phyloP scores from a whole-genome alignment of 371 early-diverging fungal genomes.

The Mortierella sp. region DNA sequence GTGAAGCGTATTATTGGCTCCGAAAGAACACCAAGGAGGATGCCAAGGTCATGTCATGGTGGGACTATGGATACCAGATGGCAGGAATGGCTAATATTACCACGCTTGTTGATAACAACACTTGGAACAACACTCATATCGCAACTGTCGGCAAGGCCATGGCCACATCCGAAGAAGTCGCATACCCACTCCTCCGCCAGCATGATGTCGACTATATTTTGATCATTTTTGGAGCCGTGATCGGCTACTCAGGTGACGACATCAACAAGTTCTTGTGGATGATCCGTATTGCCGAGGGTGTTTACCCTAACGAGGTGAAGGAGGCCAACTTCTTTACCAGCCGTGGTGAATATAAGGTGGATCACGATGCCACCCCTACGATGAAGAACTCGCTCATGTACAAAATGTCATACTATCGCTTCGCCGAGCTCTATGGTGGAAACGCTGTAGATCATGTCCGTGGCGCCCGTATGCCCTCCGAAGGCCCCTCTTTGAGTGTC shows the following conservation, averaged over 20 bases:
- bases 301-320: conserved; percentile 93
- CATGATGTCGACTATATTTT: conserved; percentile 98
- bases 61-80: conserved; percentile 99
- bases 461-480: conserved; percentile 77
- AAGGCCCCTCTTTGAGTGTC: conserved; percentile 84
- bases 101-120: conserved; percentile 99
- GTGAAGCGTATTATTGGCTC: conserved; percentile 99
- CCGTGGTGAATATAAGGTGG: conserved; percentile 94
- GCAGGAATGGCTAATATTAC: conserved; percentile 99
- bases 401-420: conserved; percentile 97
- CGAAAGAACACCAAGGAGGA: conserved; percentile 94
- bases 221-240: conserved; percentile 94
- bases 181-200: conserved; percentile 90
- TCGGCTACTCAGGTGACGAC: conserved; percentile 99
- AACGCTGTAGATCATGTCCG: conserved; percentile 91
- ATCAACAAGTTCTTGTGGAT: conserved; percentile 99
- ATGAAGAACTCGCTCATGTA: conserved; percentile 96
- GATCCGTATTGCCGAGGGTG: conserved; percentile 98
- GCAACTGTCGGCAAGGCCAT: conserved; percentile 98
- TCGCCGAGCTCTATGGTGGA: conserved; percentile 87
- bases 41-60: conserved; percentile 98
- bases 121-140: conserved; percentile 99
- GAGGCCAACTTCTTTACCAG: conserved; percentile 91
- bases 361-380: conserved; percentile 88
- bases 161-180: conserved; percentile 90